Base-by-base conservation (phyloP, 2,329 filamentous ascomycete genomes). In the Colletotrichum plurivorum region DNA sequence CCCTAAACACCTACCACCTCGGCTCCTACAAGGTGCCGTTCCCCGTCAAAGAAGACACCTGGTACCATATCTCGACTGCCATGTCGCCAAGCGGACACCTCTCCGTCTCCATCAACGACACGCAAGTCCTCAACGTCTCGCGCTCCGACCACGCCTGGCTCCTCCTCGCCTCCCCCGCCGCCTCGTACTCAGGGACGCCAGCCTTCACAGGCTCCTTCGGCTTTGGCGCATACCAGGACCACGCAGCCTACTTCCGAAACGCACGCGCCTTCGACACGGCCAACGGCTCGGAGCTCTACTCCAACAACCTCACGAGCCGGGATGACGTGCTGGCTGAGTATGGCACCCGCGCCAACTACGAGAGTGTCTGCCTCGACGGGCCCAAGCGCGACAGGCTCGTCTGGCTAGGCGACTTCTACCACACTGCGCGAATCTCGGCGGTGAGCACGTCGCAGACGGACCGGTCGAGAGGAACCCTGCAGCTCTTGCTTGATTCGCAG, bases 351-450 rank as follows among this genome's bases (percentile, higher is more conserved):
- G 69, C 72, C 1, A 80, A 83, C 25, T 66, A 74, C 2, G 71
- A 73, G 5, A 71, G 75, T 15, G 78, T 76, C 8, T 75, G 75
- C 0, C 72, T 76, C 0, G 88, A 90, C 73, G 88, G 88, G 5
- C 85, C 87, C 0, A 90, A 90, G 74, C 81, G 88, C 31, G 88
- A 90, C 72, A 82, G 87, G 4, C 78, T 88, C 12, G 84, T 90
- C 1, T 91, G 88, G 88, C 84, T 89, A 9, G 89, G 89, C 1
- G 89, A 91, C 73, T 83, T 82, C 61, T 79, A 79, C 48, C 81
- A 84, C 70, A 83, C 83, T 0, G 73, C 77, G 1, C 75, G 78
- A 12, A 76, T 83, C 18, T 73, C 83, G 12, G 75, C 73, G 0
- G 73, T 75, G 1, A 79, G 76, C 8, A 84, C 81, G 1, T 73